Evolutionary conservation across 2,329 filamentous ascomycete genomes (phyloP).

Genomic region (Colletotrichum costaricense): DNA sequence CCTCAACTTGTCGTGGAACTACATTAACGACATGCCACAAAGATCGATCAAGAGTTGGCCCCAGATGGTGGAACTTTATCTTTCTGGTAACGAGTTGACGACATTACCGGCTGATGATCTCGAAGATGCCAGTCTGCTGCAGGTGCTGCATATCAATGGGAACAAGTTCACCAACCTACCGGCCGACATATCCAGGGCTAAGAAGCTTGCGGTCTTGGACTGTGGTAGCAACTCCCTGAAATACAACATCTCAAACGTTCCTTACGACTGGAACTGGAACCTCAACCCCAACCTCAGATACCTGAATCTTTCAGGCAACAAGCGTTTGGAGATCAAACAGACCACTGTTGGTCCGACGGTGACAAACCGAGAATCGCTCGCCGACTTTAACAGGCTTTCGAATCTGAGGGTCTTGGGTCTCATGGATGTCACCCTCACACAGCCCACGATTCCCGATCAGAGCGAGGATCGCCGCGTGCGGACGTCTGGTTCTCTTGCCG

Average conservation of each 20-base stretch:
- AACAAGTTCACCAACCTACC: slow-evolving; percentile 98
- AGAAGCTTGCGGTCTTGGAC: slow-evolving; percentile 90
- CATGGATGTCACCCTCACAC: slow-evolving; percentile 97
- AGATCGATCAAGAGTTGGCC: slow-evolving; percentile 91
- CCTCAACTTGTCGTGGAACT: slow-evolving; percentile 95
- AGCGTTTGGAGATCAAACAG: slow-evolving; percentile 89
- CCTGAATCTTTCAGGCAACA: slow-evolving; percentile 96
- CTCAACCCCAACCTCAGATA: slow-evolving; percentile 96
- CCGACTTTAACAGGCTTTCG: slow-evolving; percentile 87
- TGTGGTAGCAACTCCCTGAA: slow-evolving; percentile 95
- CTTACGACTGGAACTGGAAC: slow-evolving; percentile 99
- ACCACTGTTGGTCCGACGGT: slow-evolving; percentile 64
- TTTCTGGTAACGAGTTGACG: slow-evolving; percentile 94
- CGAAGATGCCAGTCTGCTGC: slow-evolving; percentile 87
- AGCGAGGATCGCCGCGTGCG: slow-evolving; percentile 94
- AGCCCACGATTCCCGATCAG: slow-evolving; percentile 92
- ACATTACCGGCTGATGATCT: slow-evolving; percentile 93
- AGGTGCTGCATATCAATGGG: slow-evolving; percentile 93
- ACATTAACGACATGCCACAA: slow-evolving; percentile 90
- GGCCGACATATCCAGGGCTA: slow-evolving; percentile 93
- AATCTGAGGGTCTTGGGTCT: slow-evolving; percentile 90
- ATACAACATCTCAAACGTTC: slow-evolving; percentile 99
- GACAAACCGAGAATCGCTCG: slow-evolving; percentile 77
- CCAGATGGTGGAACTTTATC: slow-evolving; percentile 88
- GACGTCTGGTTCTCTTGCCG: slow-evolving; percentile 95